Evolutionary conservation across 2,329 filamentous ascomycete species (phyloP).

Genomic region (Aspergillus neoniger): DNA sequence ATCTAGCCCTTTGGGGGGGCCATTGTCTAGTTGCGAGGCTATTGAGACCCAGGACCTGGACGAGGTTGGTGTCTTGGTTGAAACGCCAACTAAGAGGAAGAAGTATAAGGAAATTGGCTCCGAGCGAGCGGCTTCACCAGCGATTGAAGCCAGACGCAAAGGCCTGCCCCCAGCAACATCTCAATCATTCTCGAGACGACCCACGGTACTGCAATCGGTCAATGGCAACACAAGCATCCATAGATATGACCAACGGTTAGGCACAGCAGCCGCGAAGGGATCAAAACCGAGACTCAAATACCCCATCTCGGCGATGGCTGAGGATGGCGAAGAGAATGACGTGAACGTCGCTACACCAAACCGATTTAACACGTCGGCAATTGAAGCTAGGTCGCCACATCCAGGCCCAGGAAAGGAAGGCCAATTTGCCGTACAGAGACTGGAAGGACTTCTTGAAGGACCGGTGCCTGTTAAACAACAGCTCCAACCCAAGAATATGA

Average conservation of each 20-base stretch:
- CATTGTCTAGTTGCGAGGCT: conserved; percentile 21
- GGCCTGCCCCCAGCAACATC: not conserved
- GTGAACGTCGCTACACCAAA: not conserved
- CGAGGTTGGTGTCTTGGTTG: conserved; percentile 44
- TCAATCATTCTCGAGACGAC: conserved; percentile 5
- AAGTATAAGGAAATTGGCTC: not conserved
- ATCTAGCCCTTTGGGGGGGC: conserved; percentile 32
- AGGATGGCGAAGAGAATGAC: conserved; percentile 49
- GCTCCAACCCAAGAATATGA: conserved; percentile 11
- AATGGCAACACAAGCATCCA: conserved; percentile 29
- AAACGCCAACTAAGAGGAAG: conserved; percentile 45
- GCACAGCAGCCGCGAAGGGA: conserved; percentile 42
- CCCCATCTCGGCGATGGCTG: conserved; percentile 50
- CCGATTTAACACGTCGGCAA: not conserved
- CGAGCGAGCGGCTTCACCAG: not conserved
- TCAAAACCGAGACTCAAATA: conserved; percentile 26
- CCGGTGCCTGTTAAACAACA: conserved; percentile 27
- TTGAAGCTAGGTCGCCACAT: not conserved
- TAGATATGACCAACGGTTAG: conserved; percentile 9
- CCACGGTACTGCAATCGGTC: conserved; percentile 29
- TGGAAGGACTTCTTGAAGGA: conserved; percentile 37
- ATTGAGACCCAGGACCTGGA: conserved; percentile 65
- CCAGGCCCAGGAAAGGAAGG: not conserved
- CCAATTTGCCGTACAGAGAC: conserved; percentile 23
- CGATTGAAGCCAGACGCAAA: not conserved